Evolutionary conservation across 208 protist genomes (phyloP), one percentile per base, ranked within the genome.

Genomic region (Leishmania guyanensis): DNA sequence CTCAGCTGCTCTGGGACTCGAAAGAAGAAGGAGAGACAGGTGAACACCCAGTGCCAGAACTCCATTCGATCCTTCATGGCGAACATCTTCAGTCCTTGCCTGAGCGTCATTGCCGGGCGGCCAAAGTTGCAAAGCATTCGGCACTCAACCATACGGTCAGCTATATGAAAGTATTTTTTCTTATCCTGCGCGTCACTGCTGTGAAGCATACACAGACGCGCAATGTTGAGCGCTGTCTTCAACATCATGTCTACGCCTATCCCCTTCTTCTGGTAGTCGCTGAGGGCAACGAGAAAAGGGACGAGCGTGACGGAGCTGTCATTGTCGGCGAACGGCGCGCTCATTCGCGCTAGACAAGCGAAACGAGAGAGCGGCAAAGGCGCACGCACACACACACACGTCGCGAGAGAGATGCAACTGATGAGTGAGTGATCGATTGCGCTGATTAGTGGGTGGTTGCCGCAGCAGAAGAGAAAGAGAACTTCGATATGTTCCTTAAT

Each of bases 111-210:
- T 36, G 54, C 29, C 1, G 89, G 84, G 0, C 91, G 84, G 56
- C 91, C 93, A 82, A 93, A 94, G 83, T 98, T 98, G 66, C 88
- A 90, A 54, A 98, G 87, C 95, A 98, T 98, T 16, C 95, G 91
- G 79, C 90, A 94, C 79, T 98, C 93, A 54, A 98, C 89, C 56
- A 98, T 95, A 56, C 84, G 78, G 71, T 90, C 85, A 20, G 90
- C 86, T 26, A 98, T 53, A 6, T 79, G 58, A 43, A 87, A 82
- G 77, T 86, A 96, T 68, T 75, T 83, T 54, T 88, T 80, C 46
- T 81, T 76, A 29, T 81, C 84, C 50, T 65, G 81, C 26, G 78
- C 73, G 10, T 86, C 69, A 29, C 22, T 68, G 79, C 82, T 89
- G 75, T 96, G 90, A 5, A 96, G 64, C 84, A 89, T 90, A 51